Base-by-base conservation (phyloP, 768 basidiomycete genomes). In the Amanita pseudoporphyria region DNA sequence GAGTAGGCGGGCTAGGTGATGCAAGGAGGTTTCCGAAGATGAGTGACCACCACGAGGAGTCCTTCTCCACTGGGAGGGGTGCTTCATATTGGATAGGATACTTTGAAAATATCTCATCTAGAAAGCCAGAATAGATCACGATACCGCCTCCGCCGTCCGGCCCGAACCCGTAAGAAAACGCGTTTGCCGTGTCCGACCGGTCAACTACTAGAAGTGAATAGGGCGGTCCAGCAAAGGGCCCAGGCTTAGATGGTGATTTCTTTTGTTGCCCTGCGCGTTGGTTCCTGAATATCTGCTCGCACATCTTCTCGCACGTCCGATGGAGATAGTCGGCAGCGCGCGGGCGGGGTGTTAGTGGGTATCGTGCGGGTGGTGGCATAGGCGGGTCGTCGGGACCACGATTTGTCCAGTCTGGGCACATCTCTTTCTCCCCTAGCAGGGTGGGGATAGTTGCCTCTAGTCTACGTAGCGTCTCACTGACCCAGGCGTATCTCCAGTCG, bases 161-260 rank as follows among this genome's bases (percentile, higher is more conserved):
- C 10, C 91, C 91, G 56, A 97, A 98, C 1, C 95, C 95, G 60
- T 94, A 97, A 1, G 87, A 89, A 64, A 99, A 96, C 1, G 96
- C 95, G 59, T 97, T 99, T 7, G 79, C 75, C 2, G 81, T 72
- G 52, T 88, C 84, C 1, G 89, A 83, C 53, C 83, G 81, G 45
- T 97, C 89, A 40, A 95, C 79, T n/a, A 99, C 63, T 38, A 99
- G 73, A 5, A 99, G 68, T 30, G 89, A 87, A 62, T 94, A 98
- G 0, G 92, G 92, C 24, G 91, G 88, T 0, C 90, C 91, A 9
- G 86, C 69, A 39, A 84, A 75, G 18, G 71, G 62, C 53, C 84
- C 82, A 3, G 81, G 71, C 18, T 71, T 66, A 10, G 71, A 65
- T 9, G 54, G 50, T 22, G 65, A 57, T 39, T 62, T 68, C 13